Percentiles rank a stretch among this genome's conserved stretches.
Evolutionary conservation across 2,329 filamentous ascomycete genomes (phyloP).

Genomic region (Passalora sequoiae): DNA sequence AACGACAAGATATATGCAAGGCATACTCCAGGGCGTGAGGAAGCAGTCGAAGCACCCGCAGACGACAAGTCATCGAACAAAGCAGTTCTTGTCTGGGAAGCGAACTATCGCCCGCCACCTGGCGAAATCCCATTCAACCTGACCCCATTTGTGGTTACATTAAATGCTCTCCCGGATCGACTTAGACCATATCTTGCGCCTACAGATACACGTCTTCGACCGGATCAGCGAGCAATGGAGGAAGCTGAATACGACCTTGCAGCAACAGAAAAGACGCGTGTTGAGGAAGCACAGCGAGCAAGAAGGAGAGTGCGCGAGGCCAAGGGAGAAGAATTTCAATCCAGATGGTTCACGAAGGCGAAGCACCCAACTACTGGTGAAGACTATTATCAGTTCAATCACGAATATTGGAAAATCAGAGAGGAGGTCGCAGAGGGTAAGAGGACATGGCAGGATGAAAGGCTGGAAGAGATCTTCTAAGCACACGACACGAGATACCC

Average conservation of each 20-base stretch:
- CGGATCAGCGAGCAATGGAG: constrained; percentile 97
- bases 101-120: constrained; percentile 68
- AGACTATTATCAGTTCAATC: constrained; percentile 83
- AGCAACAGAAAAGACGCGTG: constrained; percentile 85
- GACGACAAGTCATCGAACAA: constrained; percentile 49
- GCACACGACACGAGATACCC: too few species aligned
- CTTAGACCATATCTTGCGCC: constrained; percentile 73
- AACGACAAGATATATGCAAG: constrained; percentile 96
- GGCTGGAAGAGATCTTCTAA: constrained; percentile 70
- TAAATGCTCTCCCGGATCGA: constrained; percentile 88
- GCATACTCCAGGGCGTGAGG: constrained; percentile 85
- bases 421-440: constrained; percentile 60
- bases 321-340: constrained; percentile 72
- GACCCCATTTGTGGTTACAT: constrained; percentile 88
- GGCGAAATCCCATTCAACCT: constrained; percentile 82
- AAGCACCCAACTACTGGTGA: constrained; percentile 77
- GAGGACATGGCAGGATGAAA: constrained; percentile 55
- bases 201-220: constrained; percentile 86
- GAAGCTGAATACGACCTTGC: constrained; percentile 95
- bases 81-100: constrained; percentile 90
- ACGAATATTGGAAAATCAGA: constrained; percentile 78
- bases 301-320: constrained; percentile 68
- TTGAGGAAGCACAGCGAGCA: constrained; percentile 85
- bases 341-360: constrained; percentile 76
- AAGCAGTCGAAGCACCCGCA: constrained; percentile 51